A percentile compares a stretch with the other conserved stretches of the same genome.
These are phyloP conservation scores for Pseudotulostoma volvatum DNA, from an alignment of 495 filamentous ascomycete species.

Conservation along the genomic window DNA sequence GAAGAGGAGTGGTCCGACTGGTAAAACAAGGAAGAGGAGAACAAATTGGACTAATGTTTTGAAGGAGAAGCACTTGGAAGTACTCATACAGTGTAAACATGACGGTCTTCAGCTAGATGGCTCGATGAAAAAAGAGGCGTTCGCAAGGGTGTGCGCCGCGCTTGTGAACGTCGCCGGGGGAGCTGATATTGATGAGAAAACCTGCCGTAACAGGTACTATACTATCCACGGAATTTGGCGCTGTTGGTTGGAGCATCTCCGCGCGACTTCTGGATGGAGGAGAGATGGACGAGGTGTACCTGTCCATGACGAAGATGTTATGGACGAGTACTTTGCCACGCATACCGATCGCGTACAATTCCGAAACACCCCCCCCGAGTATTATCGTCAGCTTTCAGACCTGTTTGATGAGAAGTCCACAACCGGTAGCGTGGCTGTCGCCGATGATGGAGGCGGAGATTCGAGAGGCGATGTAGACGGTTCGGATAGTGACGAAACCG, in stretches of 20 bases:
- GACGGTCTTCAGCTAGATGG: not conserved
- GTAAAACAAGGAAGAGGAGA: too few species aligned
- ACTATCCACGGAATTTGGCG: not conserved
- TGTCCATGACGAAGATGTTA: not conserved
- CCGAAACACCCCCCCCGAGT: not conserved
- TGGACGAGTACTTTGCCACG: not conserved
- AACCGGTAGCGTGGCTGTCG: not conserved
- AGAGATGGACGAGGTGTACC: not conserved
- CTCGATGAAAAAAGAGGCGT: too few species aligned
- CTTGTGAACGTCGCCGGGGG: not conserved
- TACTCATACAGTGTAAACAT: not conserved
- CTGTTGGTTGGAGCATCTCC: not conserved
- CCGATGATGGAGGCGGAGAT: not conserved
- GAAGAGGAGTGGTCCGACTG: too few species aligned
- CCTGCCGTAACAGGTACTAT: not conserved
- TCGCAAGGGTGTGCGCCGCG: not conserved
- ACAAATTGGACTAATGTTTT: too few species aligned
- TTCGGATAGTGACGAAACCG: too few species aligned
- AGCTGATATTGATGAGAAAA: not conserved
- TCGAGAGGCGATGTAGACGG: not conserved
- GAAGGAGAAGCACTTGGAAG: too few species aligned
- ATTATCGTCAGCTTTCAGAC: not conserved
- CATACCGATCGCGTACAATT: not conserved
- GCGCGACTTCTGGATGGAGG: not conserved
- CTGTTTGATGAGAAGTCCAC: not conserved